phyloP scores from a whole-genome alignment of 1,284 basidiomycete genomes.

The Termitomyces sp. region DNA sequence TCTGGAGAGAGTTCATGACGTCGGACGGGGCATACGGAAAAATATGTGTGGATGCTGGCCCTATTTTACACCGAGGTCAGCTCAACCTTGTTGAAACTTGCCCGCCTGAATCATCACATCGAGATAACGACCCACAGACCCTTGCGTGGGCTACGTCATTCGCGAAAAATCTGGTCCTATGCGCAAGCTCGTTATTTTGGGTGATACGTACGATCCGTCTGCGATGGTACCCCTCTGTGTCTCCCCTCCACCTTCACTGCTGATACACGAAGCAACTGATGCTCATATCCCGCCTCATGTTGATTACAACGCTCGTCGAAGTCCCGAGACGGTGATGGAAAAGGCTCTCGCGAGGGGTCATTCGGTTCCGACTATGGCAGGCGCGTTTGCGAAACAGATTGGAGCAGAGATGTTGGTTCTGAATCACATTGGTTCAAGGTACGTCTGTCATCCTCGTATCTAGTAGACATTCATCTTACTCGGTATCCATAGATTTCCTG shows the following conservation, averaged over 20 bases:
- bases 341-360: constrained; percentile 71
- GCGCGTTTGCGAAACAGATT: constrained; percentile 66
- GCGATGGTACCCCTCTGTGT: constrained; percentile 51
- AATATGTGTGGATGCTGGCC: constrained; percentile 70
- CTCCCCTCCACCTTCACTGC: constrained; percentile 44
- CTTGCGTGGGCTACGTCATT: constrained; percentile 80
- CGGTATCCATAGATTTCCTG: constrained; percentile 36
- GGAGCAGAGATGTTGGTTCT: constrained; percentile 66
- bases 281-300: constrained; percentile 60
- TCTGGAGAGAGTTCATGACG: constrained; percentile 60
- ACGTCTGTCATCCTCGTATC: constrained; percentile 2
- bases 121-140: constrained; percentile 43
- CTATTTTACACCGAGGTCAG: constrained; percentile 77
- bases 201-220: constrained; percentile 67
- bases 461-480: constrained; percentile 15
- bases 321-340: constrained; percentile 44
- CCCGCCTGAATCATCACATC: neutral
- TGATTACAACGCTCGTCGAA: constrained; percentile 44
- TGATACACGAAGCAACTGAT: constrained; percentile 85
- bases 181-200: constrained; percentile 50
- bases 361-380: constrained; percentile 81
- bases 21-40: constrained; percentile 34
- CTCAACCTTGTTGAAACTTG: constrained; percentile 2
- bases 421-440: constrained; percentile 83
- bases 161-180: constrained; percentile 49